phyloP scores from a whole-genome alignment of 345 rosid species.

The Angophora floribunda region DNA sequence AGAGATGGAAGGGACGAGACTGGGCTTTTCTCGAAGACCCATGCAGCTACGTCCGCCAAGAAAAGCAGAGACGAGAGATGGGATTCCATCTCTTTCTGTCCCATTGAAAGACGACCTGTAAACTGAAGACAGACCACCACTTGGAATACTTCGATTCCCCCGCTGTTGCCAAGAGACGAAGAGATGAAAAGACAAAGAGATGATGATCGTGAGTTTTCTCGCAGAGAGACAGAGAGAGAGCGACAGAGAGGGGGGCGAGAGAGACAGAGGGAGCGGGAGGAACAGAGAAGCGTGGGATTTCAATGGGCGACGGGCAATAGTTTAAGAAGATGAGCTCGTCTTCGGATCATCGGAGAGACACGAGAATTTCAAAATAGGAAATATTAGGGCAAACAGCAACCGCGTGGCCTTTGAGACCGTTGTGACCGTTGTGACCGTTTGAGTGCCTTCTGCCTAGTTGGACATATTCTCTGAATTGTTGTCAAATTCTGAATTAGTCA shows the following conservation, averaged over 20 bases:
- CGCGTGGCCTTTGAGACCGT: neutral
- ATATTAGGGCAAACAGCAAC: neutral
- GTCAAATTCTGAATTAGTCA: too few relatives aligned
- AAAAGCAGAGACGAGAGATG: neutral
- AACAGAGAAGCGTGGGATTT: neutral
- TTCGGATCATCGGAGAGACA: neutral
- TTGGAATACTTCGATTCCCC: neutral
- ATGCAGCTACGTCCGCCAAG: too few relatives aligned
- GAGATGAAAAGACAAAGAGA: neutral
- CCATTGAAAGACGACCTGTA: neutral
- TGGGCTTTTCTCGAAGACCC: neutral
- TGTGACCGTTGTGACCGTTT: neutral
- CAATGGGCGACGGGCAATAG: neutral
- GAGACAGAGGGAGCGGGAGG: neutral
- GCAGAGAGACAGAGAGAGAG: neutral
- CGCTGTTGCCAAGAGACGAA: neutral
- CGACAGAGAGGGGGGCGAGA: neutral
- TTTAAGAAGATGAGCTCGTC: neutral
- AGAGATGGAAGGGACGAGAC: neutral
- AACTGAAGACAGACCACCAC: neutral
- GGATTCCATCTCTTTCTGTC: neutral
- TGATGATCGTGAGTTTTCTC: neutral
- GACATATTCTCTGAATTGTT: neutral
- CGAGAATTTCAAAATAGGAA: neutral
- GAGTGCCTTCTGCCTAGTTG: neutral